These are phyloP conservation scores for Cutaneotrichosporon dermatis DNA, from an alignment of 1,284 basidiomycete species.

Conservation along the genomic window DNA sequence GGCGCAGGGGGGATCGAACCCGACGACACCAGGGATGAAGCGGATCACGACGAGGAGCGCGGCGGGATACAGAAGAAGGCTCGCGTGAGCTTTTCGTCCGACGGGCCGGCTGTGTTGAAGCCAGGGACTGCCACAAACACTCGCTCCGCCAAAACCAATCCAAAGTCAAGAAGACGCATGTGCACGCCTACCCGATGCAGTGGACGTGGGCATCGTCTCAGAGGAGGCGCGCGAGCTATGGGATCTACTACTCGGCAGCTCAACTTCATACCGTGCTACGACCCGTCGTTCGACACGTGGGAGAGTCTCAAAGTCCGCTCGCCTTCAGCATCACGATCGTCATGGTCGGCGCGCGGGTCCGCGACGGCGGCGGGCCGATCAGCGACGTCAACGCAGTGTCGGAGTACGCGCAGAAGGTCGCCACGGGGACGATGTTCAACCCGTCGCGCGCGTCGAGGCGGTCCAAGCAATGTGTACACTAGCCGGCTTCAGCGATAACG, in stretches of 20 bases:
- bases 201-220: slow-evolving; percentile 60
- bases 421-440: slow-evolving; percentile 68
- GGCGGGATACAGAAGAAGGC: slow-evolving; percentile 20
- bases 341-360: slow-evolving; percentile 79
- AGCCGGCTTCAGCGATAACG: slow-evolving; percentile 84
- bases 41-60: slow-evolving; percentile 6
- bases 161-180: slow-evolving; percentile 34
- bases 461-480: slow-evolving; percentile 85
- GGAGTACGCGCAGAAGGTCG: slow-evolving; percentile 74
- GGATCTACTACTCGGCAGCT: slow-evolving; percentile 80
- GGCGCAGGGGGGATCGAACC: background rate
- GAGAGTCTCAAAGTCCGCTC: slow-evolving; percentile 53
- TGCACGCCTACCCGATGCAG: slow-evolving; percentile 47
- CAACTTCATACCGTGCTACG: slow-evolving; percentile 81
- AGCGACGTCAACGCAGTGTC: slow-evolving; percentile 42
- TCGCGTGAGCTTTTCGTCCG: slow-evolving; percentile 19
- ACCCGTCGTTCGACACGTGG: slow-evolving; percentile 69
- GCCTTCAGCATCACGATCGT: slow-evolving; percentile 62
- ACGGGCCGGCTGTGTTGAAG: slow-evolving; percentile 28
- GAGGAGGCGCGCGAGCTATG: slow-evolving; percentile 76
- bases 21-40: background rate
- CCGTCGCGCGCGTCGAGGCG: slow-evolving; percentile 73
- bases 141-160: slow-evolving; percentile 26
- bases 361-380: slow-evolving; percentile 66
- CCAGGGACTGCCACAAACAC: slow-evolving; percentile 32